phyloP scores from a whole-genome alignment of 805 yeast genomes.

The Nakazawaea peltata region DNA sequence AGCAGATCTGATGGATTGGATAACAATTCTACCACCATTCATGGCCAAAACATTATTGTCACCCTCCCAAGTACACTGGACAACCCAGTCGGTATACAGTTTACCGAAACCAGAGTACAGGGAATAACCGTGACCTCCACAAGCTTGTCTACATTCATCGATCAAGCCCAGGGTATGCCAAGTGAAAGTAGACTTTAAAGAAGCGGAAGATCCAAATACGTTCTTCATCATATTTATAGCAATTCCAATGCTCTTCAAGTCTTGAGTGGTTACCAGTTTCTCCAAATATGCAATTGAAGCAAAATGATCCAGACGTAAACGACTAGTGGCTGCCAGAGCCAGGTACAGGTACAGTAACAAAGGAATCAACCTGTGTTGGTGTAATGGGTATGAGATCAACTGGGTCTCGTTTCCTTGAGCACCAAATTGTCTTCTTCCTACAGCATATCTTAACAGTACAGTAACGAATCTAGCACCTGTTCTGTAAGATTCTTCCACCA shows the following conservation, averaged over 20 bases:
- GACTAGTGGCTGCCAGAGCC: slow-evolving; percentile 61
- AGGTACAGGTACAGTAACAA: slow-evolving; percentile 73
- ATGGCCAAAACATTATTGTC: slow-evolving; percentile 84
- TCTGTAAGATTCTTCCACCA: slow-evolving; percentile 82
- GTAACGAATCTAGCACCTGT: slow-evolving; percentile 73
- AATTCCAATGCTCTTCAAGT: slow-evolving; percentile 31
- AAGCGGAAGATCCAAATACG: slow-evolving; percentile 77
- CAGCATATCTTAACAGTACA: slow-evolving; percentile 83
- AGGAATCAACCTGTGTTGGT: slow-evolving; percentile 85
- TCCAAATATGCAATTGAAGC: slow-evolving; percentile 46
- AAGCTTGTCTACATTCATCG: slow-evolving; percentile 86
- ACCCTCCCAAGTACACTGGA: slow-evolving; percentile 98
- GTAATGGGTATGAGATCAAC: slow-evolving; percentile 79
- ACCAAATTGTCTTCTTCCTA: slow-evolving; percentile 82
- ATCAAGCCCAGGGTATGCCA: slow-evolving; percentile 78
- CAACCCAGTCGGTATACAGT: slow-evolving; percentile 90
- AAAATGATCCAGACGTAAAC: slow-evolving; percentile 46
- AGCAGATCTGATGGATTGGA: slow-evolving; percentile 36
- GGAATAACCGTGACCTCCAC: slow-evolving; percentile 96
- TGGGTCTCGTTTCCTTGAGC: slow-evolving; percentile 38
- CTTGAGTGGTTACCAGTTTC: slow-evolving; percentile 38
- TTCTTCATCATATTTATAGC: slow-evolving; percentile 63
- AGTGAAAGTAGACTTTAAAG: slow-evolving; percentile 82
- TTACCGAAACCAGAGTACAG: slow-evolving; percentile 89
- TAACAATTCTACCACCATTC: slow-evolving; percentile 73